Evolutionary conservation across 148 eudicot species (phyloP).

Genomic region (Fagopyrum esculentum): DNA sequence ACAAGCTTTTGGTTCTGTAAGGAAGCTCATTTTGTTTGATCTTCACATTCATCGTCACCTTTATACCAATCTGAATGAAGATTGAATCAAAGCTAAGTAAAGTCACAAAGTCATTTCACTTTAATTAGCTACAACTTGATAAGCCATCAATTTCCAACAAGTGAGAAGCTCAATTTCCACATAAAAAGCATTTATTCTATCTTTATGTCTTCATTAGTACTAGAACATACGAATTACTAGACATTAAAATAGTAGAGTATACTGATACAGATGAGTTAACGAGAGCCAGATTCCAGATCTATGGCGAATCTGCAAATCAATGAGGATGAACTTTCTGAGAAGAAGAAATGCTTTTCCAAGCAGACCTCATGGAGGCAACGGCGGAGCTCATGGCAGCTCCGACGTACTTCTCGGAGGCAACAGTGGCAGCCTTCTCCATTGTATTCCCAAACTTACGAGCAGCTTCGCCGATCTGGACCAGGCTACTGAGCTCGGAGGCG

Average conservation of each 20-base stretch:
- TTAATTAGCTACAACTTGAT: too few relatives aligned
- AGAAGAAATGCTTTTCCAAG: constrained; percentile 42
- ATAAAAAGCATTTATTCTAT: neutral
- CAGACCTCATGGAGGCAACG: constrained; percentile 34
- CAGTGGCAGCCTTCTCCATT: constrained; percentile 54
- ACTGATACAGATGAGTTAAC: neutral
- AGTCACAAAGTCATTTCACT: too few relatives aligned
- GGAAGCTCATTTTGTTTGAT: too few relatives aligned
- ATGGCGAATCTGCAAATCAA: constrained; percentile 16
- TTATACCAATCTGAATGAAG: neutral
- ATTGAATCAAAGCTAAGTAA: neutral
- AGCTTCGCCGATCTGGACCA: constrained; percentile 35
- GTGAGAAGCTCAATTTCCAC: neutral
- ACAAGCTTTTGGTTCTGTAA: neutral
- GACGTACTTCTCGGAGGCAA: constrained; percentile 62
- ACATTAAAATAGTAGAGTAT: neutral
- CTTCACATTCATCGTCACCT: neutral
- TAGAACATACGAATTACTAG: neutral
- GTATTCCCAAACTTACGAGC: constrained; percentile 48
- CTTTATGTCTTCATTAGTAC: neutral
- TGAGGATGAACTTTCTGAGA: constrained; percentile 73
- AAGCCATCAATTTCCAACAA: neutral
- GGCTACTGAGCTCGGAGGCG: constrained; percentile 30
- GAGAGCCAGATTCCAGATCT: neutral
- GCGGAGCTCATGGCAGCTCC: constrained; percentile 71